A percentile compares a stretch with the other conserved stretches of the same genome.
These are phyloP conservation scores for Pestalotiopsis sp. DNA, from an alignment of 2,329 filamentous ascomycete genomes.

Conservation along the genomic window DNA sequence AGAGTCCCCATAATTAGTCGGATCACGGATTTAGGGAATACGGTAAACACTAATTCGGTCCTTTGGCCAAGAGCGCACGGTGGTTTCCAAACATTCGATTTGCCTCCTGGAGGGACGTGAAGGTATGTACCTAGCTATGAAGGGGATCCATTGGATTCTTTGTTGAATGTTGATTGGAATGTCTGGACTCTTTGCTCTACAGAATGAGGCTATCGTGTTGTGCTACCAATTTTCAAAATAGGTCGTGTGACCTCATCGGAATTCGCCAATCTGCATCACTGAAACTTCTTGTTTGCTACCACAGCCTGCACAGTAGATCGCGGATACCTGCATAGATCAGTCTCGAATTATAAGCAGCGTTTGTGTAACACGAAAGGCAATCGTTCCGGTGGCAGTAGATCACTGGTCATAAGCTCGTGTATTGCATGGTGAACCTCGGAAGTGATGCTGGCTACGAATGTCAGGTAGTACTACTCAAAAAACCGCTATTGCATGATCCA, in stretches of 20 bases:
- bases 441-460: too few species aligned
- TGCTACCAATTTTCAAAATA: neutral
- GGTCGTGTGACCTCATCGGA: neutral
- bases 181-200: neutral
- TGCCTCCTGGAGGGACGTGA: neutral
- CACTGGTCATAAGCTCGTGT: too few species aligned
- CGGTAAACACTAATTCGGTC: neutral
- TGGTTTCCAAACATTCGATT: neutral
- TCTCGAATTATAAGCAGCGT: neutral
- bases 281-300: neutral
- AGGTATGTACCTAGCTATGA: too few species aligned
- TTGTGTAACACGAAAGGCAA: too few species aligned
- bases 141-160: neutral
- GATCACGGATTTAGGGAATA: constrained; percentile 2
- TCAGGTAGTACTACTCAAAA: too few species aligned
- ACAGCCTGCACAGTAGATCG: too few species aligned
- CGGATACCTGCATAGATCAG: too few species aligned
- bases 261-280: neutral
- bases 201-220: neutral
- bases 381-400: too few species aligned
- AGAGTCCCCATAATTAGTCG: neutral
- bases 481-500: too few species aligned
- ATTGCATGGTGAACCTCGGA: too few species aligned
- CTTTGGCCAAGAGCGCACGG: neutral
- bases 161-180: neutral